phyloP scores from a whole-genome alignment of 1,284 basidiomycete genomes.

The Cryptococcus sp. region DNA sequence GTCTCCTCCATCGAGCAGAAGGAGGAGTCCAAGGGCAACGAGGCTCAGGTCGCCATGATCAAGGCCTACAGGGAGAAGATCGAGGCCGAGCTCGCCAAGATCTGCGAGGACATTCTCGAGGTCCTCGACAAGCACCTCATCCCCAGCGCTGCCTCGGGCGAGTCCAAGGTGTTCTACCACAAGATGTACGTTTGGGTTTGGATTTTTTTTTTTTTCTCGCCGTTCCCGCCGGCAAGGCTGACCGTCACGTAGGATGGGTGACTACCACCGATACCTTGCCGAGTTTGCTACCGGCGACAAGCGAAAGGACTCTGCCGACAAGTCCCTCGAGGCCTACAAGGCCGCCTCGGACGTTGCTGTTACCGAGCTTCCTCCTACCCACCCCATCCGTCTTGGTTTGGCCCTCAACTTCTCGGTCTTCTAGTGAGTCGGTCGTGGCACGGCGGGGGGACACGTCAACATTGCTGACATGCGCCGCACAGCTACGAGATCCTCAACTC shows the following conservation, averaged over 20 bases:
- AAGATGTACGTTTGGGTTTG: constrained; percentile 74
- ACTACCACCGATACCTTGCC: constrained; percentile 99
- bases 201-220: neutral
- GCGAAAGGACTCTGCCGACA: constrained; percentile 97
- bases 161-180: constrained; percentile 99
- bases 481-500: constrained; percentile 96
- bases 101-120: constrained; percentile 98
- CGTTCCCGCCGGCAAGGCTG: neutral
- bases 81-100: constrained; percentile 95
- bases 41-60: constrained; percentile 97
- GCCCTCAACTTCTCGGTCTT: constrained; percentile 99
- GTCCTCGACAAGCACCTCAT: constrained; percentile 99
- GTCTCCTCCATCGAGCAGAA: constrained; percentile 99
- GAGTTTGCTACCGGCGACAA: constrained; percentile 99
- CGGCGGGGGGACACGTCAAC: neutral
- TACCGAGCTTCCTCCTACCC: constrained; percentile 95
- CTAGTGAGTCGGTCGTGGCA: constrained; percentile 57
- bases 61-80: constrained; percentile 99
- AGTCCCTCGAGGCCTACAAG: constrained; percentile 99
- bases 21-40: constrained; percentile 99
- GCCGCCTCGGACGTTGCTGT: constrained; percentile 97
- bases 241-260: constrained; percentile 79
- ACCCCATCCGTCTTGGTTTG: constrained; percentile 98
- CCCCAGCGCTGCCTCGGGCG: constrained; percentile 94
- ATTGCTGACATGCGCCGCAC: neutral